A percentile compares a stretch with the other conserved stretches of the same genome.
Evolutionary conservation across 108 stramenopile genomes (phyloP).

Genomic region (Pseudonitzschia delicatissima): DNA sequence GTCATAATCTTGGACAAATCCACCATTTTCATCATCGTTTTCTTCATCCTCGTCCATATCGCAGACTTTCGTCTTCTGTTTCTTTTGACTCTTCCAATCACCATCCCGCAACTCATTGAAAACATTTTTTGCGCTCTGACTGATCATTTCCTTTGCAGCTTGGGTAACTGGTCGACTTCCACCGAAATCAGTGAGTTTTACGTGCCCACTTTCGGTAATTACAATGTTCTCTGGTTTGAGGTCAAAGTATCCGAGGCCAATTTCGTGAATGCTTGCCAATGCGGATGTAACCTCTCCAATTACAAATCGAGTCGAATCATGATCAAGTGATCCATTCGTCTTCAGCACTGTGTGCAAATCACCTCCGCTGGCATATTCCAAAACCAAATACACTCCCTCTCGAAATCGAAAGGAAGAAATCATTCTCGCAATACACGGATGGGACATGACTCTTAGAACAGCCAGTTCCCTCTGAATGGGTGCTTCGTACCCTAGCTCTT

Average conservation of each 20-base stretch:
- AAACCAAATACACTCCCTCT: conserved; percentile 89
- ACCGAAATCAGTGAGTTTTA: conserved; percentile 97
- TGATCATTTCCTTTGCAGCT: conserved; percentile 52
- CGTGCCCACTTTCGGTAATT: conserved; percentile 91
- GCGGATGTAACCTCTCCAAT: conserved; percentile 89
- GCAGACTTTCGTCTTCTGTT: conserved; percentile 14
- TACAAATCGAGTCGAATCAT: conserved; percentile 86
- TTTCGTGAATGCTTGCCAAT: conserved; percentile 83
- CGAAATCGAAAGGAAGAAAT: conserved; percentile 90
- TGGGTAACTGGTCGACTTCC: conserved; percentile 84
- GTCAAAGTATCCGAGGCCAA: conserved; percentile 87
- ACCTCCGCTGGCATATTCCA: conserved; percentile 94
- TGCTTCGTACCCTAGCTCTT: conserved; percentile 80
- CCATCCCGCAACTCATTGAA: conserved; percentile 82
- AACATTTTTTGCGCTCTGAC: conserved; percentile 46
- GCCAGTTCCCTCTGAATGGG: conserved; percentile 90
- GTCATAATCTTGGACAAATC: conserved; percentile 6
- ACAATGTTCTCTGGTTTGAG: conserved; percentile 95
- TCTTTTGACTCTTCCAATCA: conserved; percentile 66
- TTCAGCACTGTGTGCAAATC: conserved; percentile 87
- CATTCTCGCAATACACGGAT: conserved; percentile 91
- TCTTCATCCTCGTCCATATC: conserved; percentile 27
- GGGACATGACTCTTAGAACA: conserved; percentile 76
- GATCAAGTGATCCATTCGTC: conserved; percentile 86
- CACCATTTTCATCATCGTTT: conserved; percentile 2